A percentile compares a stretch with the other conserved stretches of the same genome.
Conservation (phyloP, 257 asterid genomes). For the Cinchona pubescens region DNA sequence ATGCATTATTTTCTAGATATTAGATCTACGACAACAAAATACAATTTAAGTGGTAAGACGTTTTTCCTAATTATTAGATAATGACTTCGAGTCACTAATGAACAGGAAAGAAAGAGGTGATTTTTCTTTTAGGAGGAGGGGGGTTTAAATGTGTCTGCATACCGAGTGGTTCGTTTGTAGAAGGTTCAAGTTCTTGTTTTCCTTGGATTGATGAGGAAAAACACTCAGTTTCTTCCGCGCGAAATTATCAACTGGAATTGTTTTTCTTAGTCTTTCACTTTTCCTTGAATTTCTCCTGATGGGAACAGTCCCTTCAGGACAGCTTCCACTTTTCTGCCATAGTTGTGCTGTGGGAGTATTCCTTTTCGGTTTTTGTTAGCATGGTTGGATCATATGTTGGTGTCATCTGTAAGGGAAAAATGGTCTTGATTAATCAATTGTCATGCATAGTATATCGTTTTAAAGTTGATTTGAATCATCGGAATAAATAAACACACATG, state of each 20-base stretch:
- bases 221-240: conserved; percentile 15
- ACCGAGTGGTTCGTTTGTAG: conserved; percentile 51
- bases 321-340: conserved; percentile 67
- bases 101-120: no score
- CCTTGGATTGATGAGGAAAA: conserved; percentile 17
- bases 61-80: no score
- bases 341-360: conserved; percentile 30
- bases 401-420: conserved; percentile 32
- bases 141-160: conserved; percentile 1
- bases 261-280: background rate
- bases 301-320: conserved; percentile 71
- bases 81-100: no score
- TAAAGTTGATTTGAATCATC: no score
- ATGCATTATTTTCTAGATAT: background rate
- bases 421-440: background rate
- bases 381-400: conserved; percentile 34
- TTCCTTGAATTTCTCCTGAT: conserved; percentile 33
- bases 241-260: background rate
- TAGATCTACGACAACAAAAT: no score
- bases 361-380: background rate
- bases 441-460: no score
- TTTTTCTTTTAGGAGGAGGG: no score
- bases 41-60: no score
- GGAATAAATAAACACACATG: no score
- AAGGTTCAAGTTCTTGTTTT: conserved; percentile 26